Evolutionary conservation across 2,329 filamentous ascomycete genomes (phyloP).

Genomic region (Trichocomaceae sp.): DNA sequence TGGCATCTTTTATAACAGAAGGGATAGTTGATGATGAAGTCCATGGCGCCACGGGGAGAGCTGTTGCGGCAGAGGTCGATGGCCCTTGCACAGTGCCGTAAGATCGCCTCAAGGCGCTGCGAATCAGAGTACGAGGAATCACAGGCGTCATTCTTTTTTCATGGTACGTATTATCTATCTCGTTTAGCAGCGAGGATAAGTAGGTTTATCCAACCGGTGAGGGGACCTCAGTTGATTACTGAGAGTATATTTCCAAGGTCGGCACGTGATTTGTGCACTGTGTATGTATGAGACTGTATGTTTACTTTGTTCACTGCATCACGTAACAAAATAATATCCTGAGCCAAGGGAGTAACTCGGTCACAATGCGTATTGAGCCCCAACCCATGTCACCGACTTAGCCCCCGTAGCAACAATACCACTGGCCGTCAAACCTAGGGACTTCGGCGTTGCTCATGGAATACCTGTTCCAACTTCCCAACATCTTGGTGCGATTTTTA

Average conservation of each 20-base stretch:
- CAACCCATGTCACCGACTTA: not conserved
- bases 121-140: slow-evolving; percentile 24
- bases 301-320: not conserved
- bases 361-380: no score
- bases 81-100: slow-evolving; percentile 36
- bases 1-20: slow-evolving; percentile 31
- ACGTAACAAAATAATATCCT: not conserved
- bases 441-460: no score
- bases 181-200: not conserved
- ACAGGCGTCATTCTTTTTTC: not conserved
- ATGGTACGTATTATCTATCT: not conserved
- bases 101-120: slow-evolving; percentile 24
- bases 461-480: no score
- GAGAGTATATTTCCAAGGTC: not conserved
- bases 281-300: not conserved
- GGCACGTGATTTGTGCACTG: not conserved
- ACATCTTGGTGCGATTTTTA: not conserved
- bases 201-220: not conserved
- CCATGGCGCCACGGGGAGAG: slow-evolving; percentile 19
- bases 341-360: not conserved
- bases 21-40: slow-evolving; percentile 24
- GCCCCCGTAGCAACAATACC: not conserved
- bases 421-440: not conserved
- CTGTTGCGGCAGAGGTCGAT: slow-evolving; percentile 21
- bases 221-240: not conserved